phyloP scores from a whole-genome alignment of 768 basidiomycete genomes.

The Termitomyces sp. region DNA sequence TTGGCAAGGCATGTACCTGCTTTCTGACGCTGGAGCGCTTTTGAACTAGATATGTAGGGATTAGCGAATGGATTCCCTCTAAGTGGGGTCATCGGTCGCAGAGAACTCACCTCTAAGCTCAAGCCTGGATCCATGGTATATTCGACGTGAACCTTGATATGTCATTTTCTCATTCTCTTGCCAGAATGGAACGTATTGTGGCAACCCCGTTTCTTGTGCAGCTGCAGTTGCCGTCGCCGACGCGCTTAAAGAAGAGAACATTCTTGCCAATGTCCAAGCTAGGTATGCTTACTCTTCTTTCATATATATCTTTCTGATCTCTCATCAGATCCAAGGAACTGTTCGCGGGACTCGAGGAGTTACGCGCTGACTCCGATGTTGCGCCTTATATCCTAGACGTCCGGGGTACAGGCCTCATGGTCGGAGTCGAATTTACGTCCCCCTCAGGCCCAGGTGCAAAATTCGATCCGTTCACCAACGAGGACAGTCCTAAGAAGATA shows the following conservation, averaged over 20 bases:
- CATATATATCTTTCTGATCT: not conserved
- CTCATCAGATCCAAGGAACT: conserved; percentile 65
- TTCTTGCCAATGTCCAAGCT: conserved; percentile 74
- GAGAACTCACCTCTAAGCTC: conserved; percentile 77
- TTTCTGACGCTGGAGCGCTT: not conserved
- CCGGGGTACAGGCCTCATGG: conserved; percentile 88
- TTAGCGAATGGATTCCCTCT: conserved; percentile 93
- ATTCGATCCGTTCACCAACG: conserved; percentile 41
- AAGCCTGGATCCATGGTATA: conserved; percentile 76
- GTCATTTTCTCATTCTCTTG: not conserved
- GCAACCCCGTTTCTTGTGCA: conserved; percentile 90
- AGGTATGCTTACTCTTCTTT: conserved; percentile 39
- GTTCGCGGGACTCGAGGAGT: conserved; percentile 52
- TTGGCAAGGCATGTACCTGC: conserved; percentile 66
- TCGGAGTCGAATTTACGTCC: conserved; percentile 75
- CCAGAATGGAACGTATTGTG: conserved; percentile 87
- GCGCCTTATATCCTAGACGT: conserved; percentile 73
- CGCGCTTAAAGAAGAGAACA: conserved; percentile 79
- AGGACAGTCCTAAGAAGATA: conserved; percentile 40
- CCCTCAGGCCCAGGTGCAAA: conserved; percentile 44
- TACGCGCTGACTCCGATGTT: conserved; percentile 55
- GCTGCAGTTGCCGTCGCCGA: conserved; percentile 82
- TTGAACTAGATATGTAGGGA: conserved; percentile 44
- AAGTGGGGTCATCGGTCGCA: conserved; percentile 78
- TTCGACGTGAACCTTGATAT: not conserved